These are phyloP conservation scores for Austropuccinia psidii DNA, from an alignment of 1,284 basidiomycete species.

Conservation along the genomic window DNA sequence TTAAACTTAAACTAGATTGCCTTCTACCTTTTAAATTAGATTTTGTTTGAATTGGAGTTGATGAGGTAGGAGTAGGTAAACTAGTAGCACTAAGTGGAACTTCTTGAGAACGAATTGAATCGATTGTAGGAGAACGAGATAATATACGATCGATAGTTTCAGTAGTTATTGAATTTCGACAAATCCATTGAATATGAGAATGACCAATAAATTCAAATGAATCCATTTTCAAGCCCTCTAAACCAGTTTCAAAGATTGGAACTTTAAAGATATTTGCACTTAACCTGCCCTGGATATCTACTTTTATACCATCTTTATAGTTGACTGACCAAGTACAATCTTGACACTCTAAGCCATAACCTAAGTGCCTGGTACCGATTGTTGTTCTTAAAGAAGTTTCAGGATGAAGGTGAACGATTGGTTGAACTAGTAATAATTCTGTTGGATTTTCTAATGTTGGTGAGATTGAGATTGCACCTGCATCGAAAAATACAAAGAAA, in stretches of 20 bases:
- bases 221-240: slow-evolving; percentile 6
- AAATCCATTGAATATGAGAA: not conserved
- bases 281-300: slow-evolving; percentile 14
- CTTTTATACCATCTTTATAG: slow-evolving; percentile 24
- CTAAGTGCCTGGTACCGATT: not conserved
- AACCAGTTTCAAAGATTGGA: no score
- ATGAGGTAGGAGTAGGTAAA: not conserved
- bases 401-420: not conserved
- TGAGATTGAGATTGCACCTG: slow-evolving; percentile 19
- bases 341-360: slow-evolving; percentile 22
- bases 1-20: not conserved
- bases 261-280: slow-evolving; percentile 28
- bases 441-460: not conserved
- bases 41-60: slow-evolving; percentile 3
- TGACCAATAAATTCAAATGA: slow-evolving; percentile 8
- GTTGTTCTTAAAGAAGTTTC: slow-evolving; percentile 1
- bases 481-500: slow-evolving; percentile 28
- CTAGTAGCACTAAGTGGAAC: not conserved
- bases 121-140: not conserved
- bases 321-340: slow-evolving; percentile 1
- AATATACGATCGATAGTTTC: slow-evolving; percentile 4
- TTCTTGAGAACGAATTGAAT: not conserved
- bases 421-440: slow-evolving; percentile 6
- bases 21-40: not conserved
- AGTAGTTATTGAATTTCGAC: not conserved